These are phyloP conservation scores for Arthonia radiata DNA, from an alignment of 495 filamentous ascomycete genomes.

Conservation along the genomic window DNA sequence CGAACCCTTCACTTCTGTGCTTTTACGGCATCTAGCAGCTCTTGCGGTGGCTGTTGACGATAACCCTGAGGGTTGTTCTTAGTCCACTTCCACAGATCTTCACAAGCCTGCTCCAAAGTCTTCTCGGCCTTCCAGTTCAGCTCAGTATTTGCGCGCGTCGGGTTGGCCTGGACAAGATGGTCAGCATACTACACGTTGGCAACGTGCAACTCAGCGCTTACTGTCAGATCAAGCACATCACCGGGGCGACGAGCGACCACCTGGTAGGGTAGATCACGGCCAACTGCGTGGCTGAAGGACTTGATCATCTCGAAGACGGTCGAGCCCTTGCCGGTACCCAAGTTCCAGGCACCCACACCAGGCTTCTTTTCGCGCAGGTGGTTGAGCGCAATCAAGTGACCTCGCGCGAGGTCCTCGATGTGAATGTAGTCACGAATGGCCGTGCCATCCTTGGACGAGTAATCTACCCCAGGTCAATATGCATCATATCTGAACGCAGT, in stretches of 20 bases:
- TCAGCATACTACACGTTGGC: no score
- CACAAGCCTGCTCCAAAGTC: constrained; percentile 78
- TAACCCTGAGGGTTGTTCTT: constrained; percentile 93
- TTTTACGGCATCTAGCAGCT: constrained; percentile 51
- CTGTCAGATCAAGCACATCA: constrained; percentile 83
- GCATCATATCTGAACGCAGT: no score
- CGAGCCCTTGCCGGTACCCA: constrained; percentile 83
- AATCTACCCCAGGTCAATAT: constrained; percentile 36
- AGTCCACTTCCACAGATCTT: constrained; percentile 85
- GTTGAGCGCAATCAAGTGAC: constrained; percentile 77
- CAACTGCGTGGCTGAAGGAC: constrained; percentile 70
- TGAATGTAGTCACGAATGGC: constrained; percentile 63
- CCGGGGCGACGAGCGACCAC: constrained; percentile 62
- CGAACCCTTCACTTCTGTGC: constrained; percentile 20
- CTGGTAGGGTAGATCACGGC: constrained; percentile 64
- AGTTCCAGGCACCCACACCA: constrained; percentile 86
- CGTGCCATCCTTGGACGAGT: constrained; percentile 42
- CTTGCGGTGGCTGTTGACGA: constrained; percentile 64
- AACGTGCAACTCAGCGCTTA: no score
- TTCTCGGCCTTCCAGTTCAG: constrained; percentile 77
- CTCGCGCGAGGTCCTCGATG: constrained; percentile 69
- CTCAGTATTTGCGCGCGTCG: constrained; percentile 63
- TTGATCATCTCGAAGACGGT: constrained; percentile 96
- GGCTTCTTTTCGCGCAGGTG: constrained; percentile 76
- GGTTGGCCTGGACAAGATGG: no score